Base-by-base conservation (phyloP, 1,284 basidiomycete genomes). In the Takashimella tepidaria region DNA sequence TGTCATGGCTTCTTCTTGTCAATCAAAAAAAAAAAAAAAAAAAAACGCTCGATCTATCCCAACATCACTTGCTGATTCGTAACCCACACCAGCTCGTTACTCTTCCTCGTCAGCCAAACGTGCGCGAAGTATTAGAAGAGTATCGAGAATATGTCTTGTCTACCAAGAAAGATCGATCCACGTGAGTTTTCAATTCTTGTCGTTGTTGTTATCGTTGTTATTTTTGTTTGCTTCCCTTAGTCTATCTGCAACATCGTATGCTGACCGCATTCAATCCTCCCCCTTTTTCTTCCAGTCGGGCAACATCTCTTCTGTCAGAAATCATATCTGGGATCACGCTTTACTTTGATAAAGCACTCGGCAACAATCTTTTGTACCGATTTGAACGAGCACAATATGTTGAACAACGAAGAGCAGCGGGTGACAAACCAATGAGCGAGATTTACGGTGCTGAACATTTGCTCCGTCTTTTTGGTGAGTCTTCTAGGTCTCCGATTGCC, bases 401-500 rank as follows among this genome's bases (percentile, higher is more conserved):
- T 4, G 84, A 88, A 45, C 82, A 90, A 23, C 82, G 89, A 41
- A 86, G 88, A 65, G 79, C 82, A 60, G 89, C 86, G 63, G 53
- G 60, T 6, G 86, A 88, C 67, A 87, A 86, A 69, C 86, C 91
- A 62, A 89, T 96, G 83, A 92, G 89, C 69, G 79, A 83, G 50
- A 82, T 97, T 19, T 98, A 98, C 67, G 96, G 95, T 0, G 92
- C 90, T 3, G 95, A 98, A 71, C 95, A 99, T 74, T 72, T 99
- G 13, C 72, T 98, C 55, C 79, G 95, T 49, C 85, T 98, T 80
- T 81, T 98, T 60, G 93, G 92, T 96, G 62, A 57, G 84, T 79
- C 26, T 16, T 20, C n/a, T n/a, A n/a, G n/a, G n/a, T n/a, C n/a
- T n/a, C n/a, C n/a, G n/a, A n/a, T n/a, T n/a, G n/a, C n/a, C n/a